Conservation (phyloP, 2,329 filamentous ascomycete genomes). For the Xylariaceae sp. region DNA sequence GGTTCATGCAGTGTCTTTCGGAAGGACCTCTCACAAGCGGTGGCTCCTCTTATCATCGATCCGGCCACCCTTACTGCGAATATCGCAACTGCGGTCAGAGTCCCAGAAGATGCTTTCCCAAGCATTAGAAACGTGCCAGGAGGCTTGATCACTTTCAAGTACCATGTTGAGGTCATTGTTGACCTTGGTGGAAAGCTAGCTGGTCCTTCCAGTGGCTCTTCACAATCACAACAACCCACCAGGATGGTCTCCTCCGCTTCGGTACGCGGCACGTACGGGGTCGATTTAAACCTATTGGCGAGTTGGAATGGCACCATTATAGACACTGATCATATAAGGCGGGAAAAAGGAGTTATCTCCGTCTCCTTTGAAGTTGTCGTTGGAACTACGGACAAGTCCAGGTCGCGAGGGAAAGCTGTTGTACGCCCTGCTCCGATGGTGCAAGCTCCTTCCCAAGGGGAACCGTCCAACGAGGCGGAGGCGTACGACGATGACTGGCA, state of each 20-base stretch:
- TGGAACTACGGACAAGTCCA: conserved; percentile 77
- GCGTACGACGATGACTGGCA: conserved; percentile 42
- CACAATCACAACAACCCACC: conserved; percentile 49
- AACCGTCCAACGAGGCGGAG: conserved; percentile 27
- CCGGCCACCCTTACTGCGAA: conserved; percentile 78
- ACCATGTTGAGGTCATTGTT: conserved; percentile 90
- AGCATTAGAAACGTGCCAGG: conserved; percentile 90
- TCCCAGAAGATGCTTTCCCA: conserved; percentile 90
- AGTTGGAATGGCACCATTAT: conserved; percentile 74
- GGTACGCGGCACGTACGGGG: conserved; percentile 44
- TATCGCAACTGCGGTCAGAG: conserved; percentile 81
- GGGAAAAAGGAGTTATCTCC: conserved; percentile 90
- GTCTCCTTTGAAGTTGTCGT: conserved; percentile 87
- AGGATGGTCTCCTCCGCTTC: conserved; percentile 47
- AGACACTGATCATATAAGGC: conserved; percentile 83
- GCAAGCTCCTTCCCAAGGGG: conserved; percentile 32
- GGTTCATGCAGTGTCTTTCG: conserved; percentile 92
- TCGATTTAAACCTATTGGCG: conserved; percentile 53
- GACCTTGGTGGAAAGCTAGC: conserved; percentile 88
- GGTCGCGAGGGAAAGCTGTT: conserved; percentile 39
- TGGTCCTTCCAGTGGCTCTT: conserved; percentile 55
- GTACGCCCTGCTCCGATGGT: conserved; percentile 32
- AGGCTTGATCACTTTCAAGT: conserved; percentile 93
- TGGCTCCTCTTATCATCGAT: conserved; percentile 87
- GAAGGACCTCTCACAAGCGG: conserved; percentile 90